These are phyloP conservation scores for Hammondia hammondi DNA, from an alignment of 169 alveolate genomes.

Conservation along the genomic window DNA sequence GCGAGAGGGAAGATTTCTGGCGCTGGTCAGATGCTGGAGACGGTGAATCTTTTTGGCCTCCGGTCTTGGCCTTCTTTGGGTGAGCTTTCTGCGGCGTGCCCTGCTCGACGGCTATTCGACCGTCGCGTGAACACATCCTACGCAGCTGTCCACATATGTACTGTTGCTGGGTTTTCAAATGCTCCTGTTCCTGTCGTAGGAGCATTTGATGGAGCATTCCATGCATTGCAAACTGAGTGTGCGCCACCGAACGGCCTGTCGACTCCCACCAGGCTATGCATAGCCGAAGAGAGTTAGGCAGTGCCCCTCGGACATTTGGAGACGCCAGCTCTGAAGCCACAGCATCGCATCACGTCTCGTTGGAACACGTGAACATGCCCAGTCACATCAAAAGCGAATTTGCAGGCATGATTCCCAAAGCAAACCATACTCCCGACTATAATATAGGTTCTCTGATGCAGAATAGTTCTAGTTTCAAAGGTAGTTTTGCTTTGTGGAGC, in stretches of 20 bases:
- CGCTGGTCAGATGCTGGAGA: background rate
- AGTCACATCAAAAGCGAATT: background rate
- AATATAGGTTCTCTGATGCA: no score
- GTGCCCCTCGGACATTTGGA: background rate
- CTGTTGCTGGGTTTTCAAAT: conserved; percentile 9
- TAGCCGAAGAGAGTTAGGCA: conserved; percentile 1
- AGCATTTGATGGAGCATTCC: conserved; percentile 20
- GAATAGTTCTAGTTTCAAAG: no score
- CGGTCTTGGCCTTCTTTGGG: background rate
- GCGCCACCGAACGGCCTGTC: conserved; percentile 9
- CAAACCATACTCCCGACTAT: no score
- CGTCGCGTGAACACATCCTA: background rate
- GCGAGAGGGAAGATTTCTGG: background rate
- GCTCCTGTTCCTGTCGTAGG: background rate
- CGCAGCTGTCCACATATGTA: background rate
- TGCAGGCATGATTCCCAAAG: no score
- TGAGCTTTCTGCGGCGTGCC: background rate
- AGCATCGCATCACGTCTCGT: background rate
- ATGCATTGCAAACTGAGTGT: conserved; percentile 13
- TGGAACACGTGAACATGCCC: background rate
- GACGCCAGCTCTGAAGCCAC: conserved; percentile 6
- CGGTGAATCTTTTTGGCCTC: background rate
- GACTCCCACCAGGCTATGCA: conserved; percentile 28
- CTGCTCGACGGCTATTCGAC: background rate
- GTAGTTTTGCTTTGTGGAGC: no score